Percentiles rank a stretch among this genome's conserved stretches.
Conservation (phyloP, 176 grass and related monocot species). For the Phoenix dactylifera region DNA sequence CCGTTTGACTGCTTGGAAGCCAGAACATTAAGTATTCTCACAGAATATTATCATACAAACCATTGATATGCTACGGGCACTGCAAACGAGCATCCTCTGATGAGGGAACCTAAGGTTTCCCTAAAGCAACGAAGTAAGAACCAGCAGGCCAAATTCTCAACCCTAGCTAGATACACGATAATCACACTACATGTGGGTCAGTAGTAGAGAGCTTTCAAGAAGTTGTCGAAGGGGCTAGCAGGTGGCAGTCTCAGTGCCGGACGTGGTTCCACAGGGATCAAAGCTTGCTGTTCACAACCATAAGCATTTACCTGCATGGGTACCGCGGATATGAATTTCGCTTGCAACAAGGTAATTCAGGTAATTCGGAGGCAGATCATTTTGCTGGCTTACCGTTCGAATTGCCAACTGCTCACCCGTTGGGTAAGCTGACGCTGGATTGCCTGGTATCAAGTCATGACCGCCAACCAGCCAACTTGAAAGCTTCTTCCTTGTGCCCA, state of each 20-base stretch:
- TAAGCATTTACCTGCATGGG: conserved; percentile 40
- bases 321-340: neutral
- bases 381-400: conserved; percentile 37
- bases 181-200: neutral
- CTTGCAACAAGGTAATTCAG: no score
- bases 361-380: no score
- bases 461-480: conserved; percentile 84
- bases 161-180: neutral
- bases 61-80: no score
- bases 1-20: no score
- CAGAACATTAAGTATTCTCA: no score
- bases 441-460: conserved; percentile 44
- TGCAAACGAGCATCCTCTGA: no score
- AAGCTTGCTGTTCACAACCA: conserved; percentile 27
- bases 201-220: conserved; percentile 43
- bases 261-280: conserved; percentile 27
- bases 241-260: conserved; percentile 67
- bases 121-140: no score
- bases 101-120: no score
- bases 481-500: conserved; percentile 80
- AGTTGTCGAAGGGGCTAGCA: conserved; percentile 90
- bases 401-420: conserved; percentile 29
- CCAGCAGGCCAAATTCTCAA: neutral
- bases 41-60: no score
- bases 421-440: conserved; percentile 26